A percentile compares a stretch with the other conserved stretches of the same genome.
Conservation (phyloP, 2,329 filamentous ascomycete genomes). For the Penicillium sp. region DNA sequence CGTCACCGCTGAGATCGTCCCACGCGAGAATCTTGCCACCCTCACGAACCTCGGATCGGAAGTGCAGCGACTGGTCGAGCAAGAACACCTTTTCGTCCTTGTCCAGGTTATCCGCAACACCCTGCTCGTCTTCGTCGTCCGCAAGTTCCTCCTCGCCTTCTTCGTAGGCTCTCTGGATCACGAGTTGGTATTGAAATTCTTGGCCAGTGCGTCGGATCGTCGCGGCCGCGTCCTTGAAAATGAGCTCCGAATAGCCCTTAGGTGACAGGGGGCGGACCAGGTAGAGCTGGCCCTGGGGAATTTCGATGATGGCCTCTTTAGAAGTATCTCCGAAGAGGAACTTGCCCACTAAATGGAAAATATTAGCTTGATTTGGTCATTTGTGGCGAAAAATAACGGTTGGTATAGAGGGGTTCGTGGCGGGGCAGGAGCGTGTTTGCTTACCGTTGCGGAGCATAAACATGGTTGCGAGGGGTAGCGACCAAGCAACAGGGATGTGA, state of each 20-base stretch:
- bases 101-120: constrained; percentile 77
- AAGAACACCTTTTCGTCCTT: constrained; percentile 98
- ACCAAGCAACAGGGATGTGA: constrained; percentile 29
- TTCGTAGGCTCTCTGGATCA: constrained; percentile 94
- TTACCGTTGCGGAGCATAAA: constrained; percentile 64
- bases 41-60: constrained; percentile 81
- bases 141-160: constrained; percentile 94
- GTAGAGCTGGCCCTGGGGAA: constrained; percentile 95
- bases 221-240: constrained; percentile 95
- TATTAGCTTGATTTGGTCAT: constrained; percentile 13
- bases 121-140: constrained; percentile 87
- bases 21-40: constrained; percentile 87
- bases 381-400: constrained; percentile 15
- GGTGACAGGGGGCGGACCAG: constrained; percentile 93
- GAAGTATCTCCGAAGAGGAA: constrained; percentile 86
- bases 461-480: constrained; percentile 51
- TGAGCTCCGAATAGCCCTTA: constrained; percentile 97
- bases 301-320: constrained; percentile 92
- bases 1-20: constrained; percentile 92
- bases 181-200: constrained; percentile 96
- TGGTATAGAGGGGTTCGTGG: constrained; percentile 35
- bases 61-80: constrained; percentile 88
- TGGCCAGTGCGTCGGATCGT: constrained; percentile 91
- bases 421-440: constrained; percentile 40
- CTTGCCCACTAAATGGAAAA: constrained; percentile 72